Evolutionary conservation across 169 alveolate genomes (phyloP), one percentile per base, ranked within the genome.

Genomic region (Cryptosporidium parvum): DNA sequence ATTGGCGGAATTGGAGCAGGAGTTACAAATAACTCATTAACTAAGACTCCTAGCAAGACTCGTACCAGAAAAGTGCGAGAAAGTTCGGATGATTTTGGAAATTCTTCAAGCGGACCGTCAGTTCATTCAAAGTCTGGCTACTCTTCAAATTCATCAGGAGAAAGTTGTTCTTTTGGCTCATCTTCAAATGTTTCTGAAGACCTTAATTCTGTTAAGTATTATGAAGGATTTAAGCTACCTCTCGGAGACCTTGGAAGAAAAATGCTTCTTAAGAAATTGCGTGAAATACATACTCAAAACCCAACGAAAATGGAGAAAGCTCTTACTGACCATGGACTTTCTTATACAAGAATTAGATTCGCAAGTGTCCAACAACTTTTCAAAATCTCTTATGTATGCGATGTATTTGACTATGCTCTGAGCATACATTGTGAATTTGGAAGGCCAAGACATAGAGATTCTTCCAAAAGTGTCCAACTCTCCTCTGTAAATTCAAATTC

Each of bases 291-390:
- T 44, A 80, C 89, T 29, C 89, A 80, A 48, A 80, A 80, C 52
- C 89, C 89, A 8, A 80, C 89, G 7, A 80, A 80, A n/a, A 80
- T 80, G 89, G 89, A 80, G 31, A 80, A 80, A 45, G 89, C 89
- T 3, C 45, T 80, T 9, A 80, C 89, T 61, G 89, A 80, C n/a
- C 89, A 80, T 48, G 89, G 89, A 4, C 68, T 80, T 3, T 80
- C 89, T 16, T 80, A 80, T 16, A 80, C 89, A 2, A 37, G 89
- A 21, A 80, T 80, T 45, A 80, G 89, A 59, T 80, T 80, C 31
- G 89, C 89, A 31, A 80, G 89, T 18, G 89, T 80, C 35, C 89
- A 80, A 8, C 89, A 80, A 33, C 62, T 80, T 12, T 80, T 80
- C 16, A 80, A 80, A 39, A 80, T 80, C 16, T 80, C 89, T 4